Evolutionary conservation across 1,139 yeast genomes (phyloP), one percentile per base, ranked within the genome.

Genomic region (Yamadazyma sp.): DNA sequence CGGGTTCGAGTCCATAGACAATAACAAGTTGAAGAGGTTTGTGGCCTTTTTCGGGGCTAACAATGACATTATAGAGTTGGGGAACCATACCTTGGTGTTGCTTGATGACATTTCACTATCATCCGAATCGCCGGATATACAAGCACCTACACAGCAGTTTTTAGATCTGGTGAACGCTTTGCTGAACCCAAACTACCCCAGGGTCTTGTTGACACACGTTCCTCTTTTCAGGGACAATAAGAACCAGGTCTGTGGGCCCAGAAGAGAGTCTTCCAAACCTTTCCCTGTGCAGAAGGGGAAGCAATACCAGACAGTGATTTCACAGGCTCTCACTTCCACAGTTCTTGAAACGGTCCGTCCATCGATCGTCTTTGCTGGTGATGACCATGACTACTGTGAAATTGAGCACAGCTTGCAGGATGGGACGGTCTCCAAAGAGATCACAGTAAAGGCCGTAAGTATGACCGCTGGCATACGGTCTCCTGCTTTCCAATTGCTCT

Each of bases 381-480:
- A 92, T 57, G 98, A 92, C 58, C 98, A 92, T 62, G 98, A 92
- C 59, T 91, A 88, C 49, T 92, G 98, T 61, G 89, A 85, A 47
- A 77, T 86, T 11, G 62, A 66, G 10, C 54, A 50, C 37, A 16
- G 24, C 53, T 61, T 73, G 2, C 79, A 73, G 48, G 44, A 49
- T 6, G 61, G 62, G 12, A 48, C 53, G 9, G 52, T 54, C 5
- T 76, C 86, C 0, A 79, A 83, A 37, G 98, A 92, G 59, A 80
- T 85, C 45, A 87, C 97, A 0, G 89, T 89, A 14, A 92, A 92
- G 56, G 79, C 95, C 1, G 81, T 87, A 41, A 86, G 96, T 2
- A 87, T 92, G 96, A 89, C 96, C 16, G 87, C 88, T 75, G 98
- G 98, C 0, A 81, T 92, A 28, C 62, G 71, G 22, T 69, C 69